Evolutionary conservation across 164 flowering plant species (phyloP), one percentile per base, ranked within the genome.

Genomic region (Akebia trifoliata): DNA sequence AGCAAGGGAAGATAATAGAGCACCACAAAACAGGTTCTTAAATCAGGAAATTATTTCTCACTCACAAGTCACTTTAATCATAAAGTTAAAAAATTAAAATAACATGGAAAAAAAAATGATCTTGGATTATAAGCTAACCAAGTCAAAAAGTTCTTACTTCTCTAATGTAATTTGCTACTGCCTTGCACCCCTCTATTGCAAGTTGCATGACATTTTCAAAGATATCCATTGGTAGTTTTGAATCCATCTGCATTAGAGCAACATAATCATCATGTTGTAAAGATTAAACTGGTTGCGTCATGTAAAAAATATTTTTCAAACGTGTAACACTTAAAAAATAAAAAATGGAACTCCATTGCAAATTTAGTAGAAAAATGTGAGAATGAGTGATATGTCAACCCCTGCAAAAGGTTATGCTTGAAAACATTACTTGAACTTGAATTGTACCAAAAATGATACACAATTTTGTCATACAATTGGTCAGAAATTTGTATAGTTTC

Each of bases 121-220:
- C 50, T 32, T 24, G 14, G 11, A 22, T 12, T 21, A 36, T 5
- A 30, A 45, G 30, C 11, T 29, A n/a, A 37, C 6, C 36, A 39
- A n/a, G 7, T 18, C 15, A 6, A 39, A 12, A 36, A 4, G 36
- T 50, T 5, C 76, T 61, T 81, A 91, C 97, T 54, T 86, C 87
- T 21, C 90, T 80, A 34, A 88, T 79, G 72, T 81, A 81, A 68
- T 64, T 81, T 53, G 96, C 93, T 26, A 86, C 52, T 20, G 95
- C 98, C 71, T 89, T 92, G 85, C 98, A 92, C 60, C 98, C 98
- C 74, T 86, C 98, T 48, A 29, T 63, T 24, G 93, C 98, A 12
- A 92, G 81, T 70, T 87, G 80, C 93, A 92, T 86, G 34, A 89
- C 93, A 62, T 69, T 80, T 72, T 92, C 95, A 68, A 89, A 83